phyloP scores from a whole-genome alignment of 306 rosid species.

The Luffa acutangula region DNA sequence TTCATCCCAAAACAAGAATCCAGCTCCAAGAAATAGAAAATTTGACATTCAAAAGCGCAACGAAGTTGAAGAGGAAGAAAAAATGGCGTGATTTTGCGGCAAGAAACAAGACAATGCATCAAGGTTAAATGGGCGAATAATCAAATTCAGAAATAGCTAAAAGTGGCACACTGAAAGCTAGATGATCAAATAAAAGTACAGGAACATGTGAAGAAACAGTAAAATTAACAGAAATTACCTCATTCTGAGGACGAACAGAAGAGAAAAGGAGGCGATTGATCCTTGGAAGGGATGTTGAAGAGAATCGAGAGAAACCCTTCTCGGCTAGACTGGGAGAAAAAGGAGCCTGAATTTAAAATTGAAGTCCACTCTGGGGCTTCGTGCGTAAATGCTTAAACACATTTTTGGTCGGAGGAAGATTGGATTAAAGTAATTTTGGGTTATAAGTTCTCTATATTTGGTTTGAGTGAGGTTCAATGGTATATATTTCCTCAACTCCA shows the following conservation, averaged over 20 bases:
- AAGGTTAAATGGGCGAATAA: background rate
- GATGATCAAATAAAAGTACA: background rate
- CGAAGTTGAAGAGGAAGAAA: background rate
- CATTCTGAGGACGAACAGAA: background rate
- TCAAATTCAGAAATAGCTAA: background rate
- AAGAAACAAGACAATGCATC: background rate
- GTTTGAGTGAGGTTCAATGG: background rate
- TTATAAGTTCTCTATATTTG: background rate
- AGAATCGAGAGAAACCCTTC: conserved; percentile 7
- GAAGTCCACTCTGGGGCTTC: background rate
- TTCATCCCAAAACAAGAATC: background rate
- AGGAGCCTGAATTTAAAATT: background rate
- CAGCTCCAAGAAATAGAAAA: background rate
- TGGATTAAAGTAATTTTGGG: background rate
- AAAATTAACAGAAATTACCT: background rate
- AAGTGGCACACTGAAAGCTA: background rate
- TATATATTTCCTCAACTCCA: no score
- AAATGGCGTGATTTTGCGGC: background rate
- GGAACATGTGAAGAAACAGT: background rate
- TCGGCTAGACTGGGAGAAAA: background rate
- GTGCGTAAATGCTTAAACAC: background rate
- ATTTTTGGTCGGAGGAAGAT: background rate
- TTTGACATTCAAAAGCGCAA: background rate
- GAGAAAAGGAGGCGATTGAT: background rate
- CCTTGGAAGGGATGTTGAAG: background rate